phyloP scores from a whole-genome alignment of 2,329 filamentous ascomycete genomes.

The Orbilia javanica region DNA sequence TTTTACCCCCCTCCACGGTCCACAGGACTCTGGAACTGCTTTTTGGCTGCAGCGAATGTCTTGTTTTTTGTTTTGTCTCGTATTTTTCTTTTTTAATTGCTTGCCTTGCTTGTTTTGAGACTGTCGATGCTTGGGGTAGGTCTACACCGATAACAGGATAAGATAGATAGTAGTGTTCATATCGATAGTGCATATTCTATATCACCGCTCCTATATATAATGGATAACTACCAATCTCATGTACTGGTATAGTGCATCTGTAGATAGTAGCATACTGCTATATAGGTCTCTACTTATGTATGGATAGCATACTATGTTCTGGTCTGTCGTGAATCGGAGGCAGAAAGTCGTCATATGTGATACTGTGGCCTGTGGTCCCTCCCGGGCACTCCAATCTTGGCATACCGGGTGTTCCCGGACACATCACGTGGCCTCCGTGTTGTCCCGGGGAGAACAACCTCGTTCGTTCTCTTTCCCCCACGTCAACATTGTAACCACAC shows the following conservation, averaged over 20 bases:
- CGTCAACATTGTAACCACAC: not conserved
- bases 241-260: too few species aligned
- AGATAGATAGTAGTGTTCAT: too few species aligned
- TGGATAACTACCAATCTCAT: too few species aligned
- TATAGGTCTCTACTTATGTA: too few species aligned
- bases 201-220: too few species aligned
- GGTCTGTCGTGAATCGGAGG: not conserved
- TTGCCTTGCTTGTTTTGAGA: too few species aligned
- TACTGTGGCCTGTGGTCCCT: not conserved
- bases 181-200: not conserved
- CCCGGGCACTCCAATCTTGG: not conserved
- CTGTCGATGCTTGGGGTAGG: not conserved
- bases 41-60: not conserved
- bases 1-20: too few species aligned
- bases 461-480: not conserved
- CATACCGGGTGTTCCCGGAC: not conserved
- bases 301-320: too few species aligned
- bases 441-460: not conserved
- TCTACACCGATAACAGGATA: not conserved
- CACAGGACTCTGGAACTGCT: too few species aligned
- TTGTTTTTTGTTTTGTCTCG: not conserved
- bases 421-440: not conserved
- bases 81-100: too few species aligned
- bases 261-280: too few species aligned
- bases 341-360: not conserved